Conservation (phyloP, 2,329 filamentous ascomycete genomes). For the Ascochyta viciae-villosae region DNA sequence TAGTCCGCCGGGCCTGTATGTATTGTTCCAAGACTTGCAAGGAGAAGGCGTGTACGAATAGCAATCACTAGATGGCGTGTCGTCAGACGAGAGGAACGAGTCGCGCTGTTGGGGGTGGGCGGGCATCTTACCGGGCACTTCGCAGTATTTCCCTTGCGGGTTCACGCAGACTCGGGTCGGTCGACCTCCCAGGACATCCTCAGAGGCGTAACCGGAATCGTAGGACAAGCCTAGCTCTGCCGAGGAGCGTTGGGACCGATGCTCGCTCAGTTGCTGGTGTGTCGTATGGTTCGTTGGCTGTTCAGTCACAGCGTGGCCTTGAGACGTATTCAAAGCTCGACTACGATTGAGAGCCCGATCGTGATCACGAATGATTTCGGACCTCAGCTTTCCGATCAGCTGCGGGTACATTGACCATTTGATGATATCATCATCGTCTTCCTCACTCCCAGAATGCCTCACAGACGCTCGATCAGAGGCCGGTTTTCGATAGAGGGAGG, state of each 20-base stretch:
- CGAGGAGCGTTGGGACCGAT: background rate
- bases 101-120: background rate
- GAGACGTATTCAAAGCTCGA: background rate
- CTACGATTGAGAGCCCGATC: background rate
- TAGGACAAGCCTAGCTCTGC: background rate
- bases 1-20: background rate
- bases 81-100: background rate
- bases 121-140: background rate
- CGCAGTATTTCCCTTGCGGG: slow-evolving; percentile 2
- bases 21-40: background rate
- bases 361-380: background rate
- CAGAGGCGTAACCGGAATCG: background rate
- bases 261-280: background rate
- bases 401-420: slow-evolving; percentile 9
- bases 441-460: background rate
- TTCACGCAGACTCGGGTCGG: slow-evolving; percentile 1
- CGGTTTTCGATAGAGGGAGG: background rate
- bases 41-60: background rate
- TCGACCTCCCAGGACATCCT: background rate
- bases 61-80: background rate
- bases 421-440: background rate
- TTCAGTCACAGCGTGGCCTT: background rate
- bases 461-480: background rate
- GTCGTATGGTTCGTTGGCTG: background rate
- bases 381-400: slow-evolving; percentile 6